Evolutionary conservation across 176 grass and related monocot species (phyloP).

Genomic region (Eleusine coracana): DNA sequence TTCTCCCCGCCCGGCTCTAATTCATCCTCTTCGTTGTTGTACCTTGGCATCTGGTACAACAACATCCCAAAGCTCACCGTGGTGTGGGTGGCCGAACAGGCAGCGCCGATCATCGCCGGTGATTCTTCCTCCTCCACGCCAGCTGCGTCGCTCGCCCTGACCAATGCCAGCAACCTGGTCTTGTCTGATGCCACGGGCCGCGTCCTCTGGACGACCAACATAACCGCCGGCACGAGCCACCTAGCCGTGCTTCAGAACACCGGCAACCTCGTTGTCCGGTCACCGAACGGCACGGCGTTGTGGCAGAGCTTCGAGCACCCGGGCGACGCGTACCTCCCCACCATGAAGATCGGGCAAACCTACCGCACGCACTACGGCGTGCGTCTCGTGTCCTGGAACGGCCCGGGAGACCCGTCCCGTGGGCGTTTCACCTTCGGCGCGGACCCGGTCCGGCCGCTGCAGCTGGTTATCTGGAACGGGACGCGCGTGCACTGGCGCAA

Average conservation of each 20-base stretch:
- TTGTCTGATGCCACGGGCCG: neutral
- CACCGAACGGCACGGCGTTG: neutral
- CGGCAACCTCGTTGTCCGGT: slow-evolving; percentile 47
- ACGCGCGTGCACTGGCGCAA: neutral
- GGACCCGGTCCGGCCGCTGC: neutral
- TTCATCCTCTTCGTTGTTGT: neutral
- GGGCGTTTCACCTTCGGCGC: slow-evolving; percentile 20
- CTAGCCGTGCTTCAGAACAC: slow-evolving; percentile 23
- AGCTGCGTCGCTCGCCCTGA: neutral
- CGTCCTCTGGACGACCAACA: slow-evolving; percentile 37
- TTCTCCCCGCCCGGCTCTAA: neutral
- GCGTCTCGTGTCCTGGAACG: slow-evolving; percentile 32
- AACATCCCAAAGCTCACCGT: neutral
- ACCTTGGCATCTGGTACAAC: neutral
- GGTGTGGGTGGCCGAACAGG: neutral
- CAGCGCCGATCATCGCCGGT: neutral
- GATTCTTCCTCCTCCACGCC: neutral
- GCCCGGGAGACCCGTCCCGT: slow-evolving; percentile 12
- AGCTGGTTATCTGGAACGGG: neutral
- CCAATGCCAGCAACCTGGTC: slow-evolving; percentile 24
- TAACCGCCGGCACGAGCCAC: neutral
- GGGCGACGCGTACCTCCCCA: neutral
- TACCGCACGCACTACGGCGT: neutral
- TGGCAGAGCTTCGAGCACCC: slow-evolving; percentile 52
- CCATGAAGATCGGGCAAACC: neutral